phyloP scores from a whole-genome alignment of 495 filamentous ascomycete genomes.

The Hypoxylon perforatum region DNA sequence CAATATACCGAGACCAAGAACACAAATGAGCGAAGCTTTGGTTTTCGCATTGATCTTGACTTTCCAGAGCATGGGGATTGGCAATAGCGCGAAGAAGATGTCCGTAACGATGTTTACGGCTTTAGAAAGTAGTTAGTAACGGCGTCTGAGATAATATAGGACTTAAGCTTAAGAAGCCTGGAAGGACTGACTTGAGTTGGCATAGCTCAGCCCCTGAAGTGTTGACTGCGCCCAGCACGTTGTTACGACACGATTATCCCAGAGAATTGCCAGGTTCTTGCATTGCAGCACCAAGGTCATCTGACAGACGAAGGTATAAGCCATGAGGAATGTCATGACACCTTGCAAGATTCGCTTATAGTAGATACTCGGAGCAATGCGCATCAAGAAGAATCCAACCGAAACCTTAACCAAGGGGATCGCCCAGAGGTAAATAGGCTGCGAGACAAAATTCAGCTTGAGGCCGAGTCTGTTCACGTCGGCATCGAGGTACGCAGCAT shows the following conservation, averaged over 20 bases:
- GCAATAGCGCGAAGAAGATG: slow-evolving; percentile 55
- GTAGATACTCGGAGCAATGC: slow-evolving; percentile 47
- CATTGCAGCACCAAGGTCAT: slow-evolving; percentile 48
- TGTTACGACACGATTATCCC: slow-evolving; percentile 49
- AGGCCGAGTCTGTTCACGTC: slow-evolving; percentile 40
- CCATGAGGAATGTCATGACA: slow-evolving; percentile 49
- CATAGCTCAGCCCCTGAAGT: slow-evolving; percentile 49
- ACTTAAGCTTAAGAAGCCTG: not conserved
- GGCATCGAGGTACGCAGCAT: slow-evolving; percentile 46
- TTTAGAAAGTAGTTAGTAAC: slow-evolving; percentile 37
- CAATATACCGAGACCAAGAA: slow-evolving; percentile 60
- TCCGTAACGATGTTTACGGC: slow-evolving; percentile 58
- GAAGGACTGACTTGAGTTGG: slow-evolving; percentile 44
- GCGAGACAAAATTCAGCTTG: slow-evolving; percentile 58
- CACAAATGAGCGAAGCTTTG: slow-evolving; percentile 54
- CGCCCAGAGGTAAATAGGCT: slow-evolving; percentile 54
- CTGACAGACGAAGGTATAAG: slow-evolving; percentile 54
- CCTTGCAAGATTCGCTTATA: slow-evolving; percentile 52
- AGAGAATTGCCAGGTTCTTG: slow-evolving; percentile 43
- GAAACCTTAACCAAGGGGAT: slow-evolving; percentile 60
- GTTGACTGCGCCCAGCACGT: slow-evolving; percentile 50
- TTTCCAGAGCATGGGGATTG: slow-evolving; percentile 59
- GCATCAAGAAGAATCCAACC: slow-evolving; percentile 59
- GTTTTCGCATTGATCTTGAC: slow-evolving; percentile 55
- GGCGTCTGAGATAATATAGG: not conserved